These are phyloP conservation scores for Exophiala oligosperma DNA, from an alignment of 2,329 filamentous ascomycete species.

Conservation along the genomic window DNA sequence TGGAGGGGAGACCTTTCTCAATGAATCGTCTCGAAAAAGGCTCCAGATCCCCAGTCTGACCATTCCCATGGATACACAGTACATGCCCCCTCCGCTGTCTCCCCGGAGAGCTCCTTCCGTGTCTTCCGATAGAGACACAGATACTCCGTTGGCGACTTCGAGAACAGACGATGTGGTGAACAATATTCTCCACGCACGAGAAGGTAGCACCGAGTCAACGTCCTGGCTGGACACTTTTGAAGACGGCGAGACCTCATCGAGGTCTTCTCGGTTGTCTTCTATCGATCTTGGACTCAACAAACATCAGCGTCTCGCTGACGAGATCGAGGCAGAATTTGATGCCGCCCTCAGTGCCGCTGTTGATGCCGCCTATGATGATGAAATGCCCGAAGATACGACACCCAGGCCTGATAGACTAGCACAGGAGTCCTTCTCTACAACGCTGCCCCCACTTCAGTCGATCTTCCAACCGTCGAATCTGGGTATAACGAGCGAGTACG, in stretches of 20 bases:
- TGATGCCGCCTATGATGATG: constrained; percentile 85
- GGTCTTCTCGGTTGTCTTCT: constrained; percentile 61
- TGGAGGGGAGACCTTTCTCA: constrained; percentile 23
- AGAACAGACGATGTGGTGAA: constrained; percentile 25
- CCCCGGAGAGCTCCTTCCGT: constrained; percentile 61
- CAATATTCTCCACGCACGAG: constrained; percentile 26
- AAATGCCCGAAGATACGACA: constrained; percentile 35
- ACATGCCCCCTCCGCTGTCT: constrained; percentile 71
- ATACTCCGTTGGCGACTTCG: constrained; percentile 12
- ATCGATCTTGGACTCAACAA: constrained; percentile 20
- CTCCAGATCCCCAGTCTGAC: constrained; percentile 30
- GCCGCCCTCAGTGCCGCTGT: constrained; percentile 92
- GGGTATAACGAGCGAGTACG: constrained; percentile 47
- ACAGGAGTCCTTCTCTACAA: constrained; percentile 31
- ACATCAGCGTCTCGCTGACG: constrained; percentile 20
- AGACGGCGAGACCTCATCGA: constrained; percentile 75
- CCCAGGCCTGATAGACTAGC: constrained; percentile 69
- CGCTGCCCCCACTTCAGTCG: constrained; percentile 3
- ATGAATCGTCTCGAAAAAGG: constrained; percentile 22
- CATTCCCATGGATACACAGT: constrained; percentile 52
- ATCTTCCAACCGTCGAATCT: constrained; percentile 5
- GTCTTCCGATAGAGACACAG: constrained; percentile 20
- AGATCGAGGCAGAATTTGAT: constrained; percentile 76
- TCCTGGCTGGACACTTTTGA: constrained; percentile 96
- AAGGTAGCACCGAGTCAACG: constrained; percentile 70